Base-by-base conservation (phyloP, 1,284 basidiomycete genomes). In the Ganoderma sinense region DNA sequence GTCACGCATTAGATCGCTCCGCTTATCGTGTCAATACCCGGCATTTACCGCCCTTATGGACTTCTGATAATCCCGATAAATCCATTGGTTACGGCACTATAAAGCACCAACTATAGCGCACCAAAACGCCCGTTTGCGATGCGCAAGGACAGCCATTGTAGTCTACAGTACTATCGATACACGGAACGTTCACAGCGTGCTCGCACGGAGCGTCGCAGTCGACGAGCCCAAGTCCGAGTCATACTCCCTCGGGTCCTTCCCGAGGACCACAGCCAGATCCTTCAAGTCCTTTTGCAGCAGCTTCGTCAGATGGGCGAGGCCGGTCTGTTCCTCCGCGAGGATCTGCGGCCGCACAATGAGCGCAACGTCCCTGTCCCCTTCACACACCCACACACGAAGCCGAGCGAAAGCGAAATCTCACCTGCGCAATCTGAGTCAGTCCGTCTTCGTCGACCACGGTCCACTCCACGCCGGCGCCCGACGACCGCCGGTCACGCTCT, bases 361-460 rank as follows among this genome's bases (percentile, higher is more conserved):
- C 55, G 62, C 39, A 36, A 36, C 6, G 36, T 36, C 36, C 36
- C 10, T 8, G 8, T 16, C 20, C 1, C 14, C 31, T 51, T 63
- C 45, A 48, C 62, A 33, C 31, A 31, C 41, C 5, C 29, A 62
- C 16, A 55, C 13, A 26, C 4, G n/a, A 20, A 61, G 3, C 20
- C 26, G 51, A 26, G 31, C 31, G 23, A 40, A 39, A 48, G 61
- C 29, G 48, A 51, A 13, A 43, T 13, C 62, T 53, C 75, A 94
- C 94, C 85, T 92, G 89, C 18, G 91, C 86, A 70, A 97, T 89
- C 77, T 93, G 89, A 39, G 88, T 86, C 72, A 97, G 82, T 0
- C 93, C 93, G 14, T 94, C 93, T 74, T 95, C 93, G 78, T 97
- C 95, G 3, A 94, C 92, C 26, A 95, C 92, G 10, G 92, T 88